These are phyloP conservation scores for Naumovozyma castellii DNA, from an alignment of 805 yeast species.

Conservation along the genomic window DNA sequence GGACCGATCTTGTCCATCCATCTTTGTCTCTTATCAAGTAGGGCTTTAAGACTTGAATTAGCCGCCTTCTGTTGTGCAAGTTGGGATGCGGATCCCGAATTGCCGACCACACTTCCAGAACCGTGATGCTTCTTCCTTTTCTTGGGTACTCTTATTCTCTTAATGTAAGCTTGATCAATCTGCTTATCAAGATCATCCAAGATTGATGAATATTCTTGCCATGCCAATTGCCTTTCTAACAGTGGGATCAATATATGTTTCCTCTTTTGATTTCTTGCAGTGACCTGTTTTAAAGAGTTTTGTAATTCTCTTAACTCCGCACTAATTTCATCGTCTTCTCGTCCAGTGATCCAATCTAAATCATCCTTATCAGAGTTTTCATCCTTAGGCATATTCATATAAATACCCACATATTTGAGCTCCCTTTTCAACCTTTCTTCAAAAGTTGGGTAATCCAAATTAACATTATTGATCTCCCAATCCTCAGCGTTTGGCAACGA, in stretches of 20 bases:
- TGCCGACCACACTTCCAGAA: conserved; percentile 1
- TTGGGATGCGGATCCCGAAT: conserved; percentile 29
- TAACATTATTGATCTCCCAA: conserved; percentile 38
- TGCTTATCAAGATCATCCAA: conserved; percentile 92
- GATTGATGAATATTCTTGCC: conserved; percentile 87
- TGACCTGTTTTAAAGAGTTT: conserved; percentile 50
- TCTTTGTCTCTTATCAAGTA: conserved; percentile 74
- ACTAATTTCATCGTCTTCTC: conserved; percentile 91
- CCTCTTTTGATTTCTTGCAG: conserved; percentile 54
- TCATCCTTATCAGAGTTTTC: conserved; percentile 26
- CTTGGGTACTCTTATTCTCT: conserved; percentile 67
- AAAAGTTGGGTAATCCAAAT: conserved; percentile 63
- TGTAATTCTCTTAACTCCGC: conserved; percentile 73
- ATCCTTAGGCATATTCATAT: conserved; percentile 44
- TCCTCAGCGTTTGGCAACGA: conserved; percentile 36
- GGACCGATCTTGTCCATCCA: conserved; percentile 91
- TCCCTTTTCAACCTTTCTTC: conserved; percentile 87
- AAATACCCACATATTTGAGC: conserved; percentile 80
- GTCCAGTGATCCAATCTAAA: conserved; percentile 58
- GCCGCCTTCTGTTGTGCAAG: conserved; percentile 57
- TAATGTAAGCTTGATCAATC: conserved; percentile 86
- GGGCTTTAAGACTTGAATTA: conserved; percentile 64
- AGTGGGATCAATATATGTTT: conserved; percentile 59
- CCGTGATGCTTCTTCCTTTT: conserved; percentile 32
- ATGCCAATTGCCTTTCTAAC: conserved; percentile 82